Evolutionary conservation across 202 grass and related monocot species (phyloP), one percentile per base, ranked within the genome.

Genomic region (Bolboschoenoplectus hybrid): DNA sequence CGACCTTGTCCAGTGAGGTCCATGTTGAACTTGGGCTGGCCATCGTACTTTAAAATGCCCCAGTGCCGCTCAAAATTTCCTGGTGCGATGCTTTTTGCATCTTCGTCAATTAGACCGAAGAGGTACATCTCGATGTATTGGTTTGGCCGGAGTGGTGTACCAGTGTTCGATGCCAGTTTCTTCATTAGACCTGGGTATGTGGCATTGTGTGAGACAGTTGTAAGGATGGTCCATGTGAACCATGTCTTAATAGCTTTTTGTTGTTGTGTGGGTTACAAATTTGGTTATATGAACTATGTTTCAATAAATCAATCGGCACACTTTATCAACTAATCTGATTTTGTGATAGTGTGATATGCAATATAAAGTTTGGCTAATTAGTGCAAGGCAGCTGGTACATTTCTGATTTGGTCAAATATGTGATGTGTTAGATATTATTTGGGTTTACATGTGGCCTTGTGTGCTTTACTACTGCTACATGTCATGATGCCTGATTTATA

Each of bases 1-100:
- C 19, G 71, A 12, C 91, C 91, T 64, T 90, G 89, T 0, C 94
- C 94, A 0, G 91, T n/a, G 5, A 94, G 82, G 80, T 97, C 95
- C 82, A 97, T 91, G 19, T 50, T 35, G 80, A 83, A 97, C 85
- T 97, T 94, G 39, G 92, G 95, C 80, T 91, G 92, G 0, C 95
- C 95, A 32, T 97, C 95, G 60, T 97, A 97, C 6, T 93, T 88
- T 76, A 85, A 46, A 47, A 94, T 80, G 62, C 95, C 95, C 95
- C 95, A 97, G 68, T 97, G 95, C 17, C 95, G 82, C 83, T 97
- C 95, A 68, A 97, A 97, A 89, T 90, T 86, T 2, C 95, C 95
- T 2, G 95, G 95, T 3, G 64, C 82, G 0, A 97, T 53, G 66
- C 85, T 95, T 82, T 97, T 97, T 51, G 53, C 65, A 82, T 97